Evolutionary conservation across 805 yeast genomes (phyloP).

Genomic region (Saccharomyces kudriavzevii): DNA sequence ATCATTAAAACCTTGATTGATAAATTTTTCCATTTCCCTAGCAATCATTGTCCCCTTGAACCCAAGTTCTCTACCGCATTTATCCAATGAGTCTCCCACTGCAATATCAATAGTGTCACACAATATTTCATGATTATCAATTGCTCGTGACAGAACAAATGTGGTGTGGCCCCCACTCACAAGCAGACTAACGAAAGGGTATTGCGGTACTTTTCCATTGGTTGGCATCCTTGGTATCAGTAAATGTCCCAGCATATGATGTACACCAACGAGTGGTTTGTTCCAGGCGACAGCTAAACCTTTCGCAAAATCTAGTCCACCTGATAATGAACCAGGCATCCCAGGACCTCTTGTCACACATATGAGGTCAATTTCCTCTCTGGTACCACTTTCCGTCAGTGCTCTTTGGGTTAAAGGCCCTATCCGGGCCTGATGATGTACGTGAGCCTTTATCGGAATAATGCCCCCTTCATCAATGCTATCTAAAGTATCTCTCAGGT

Average conservation of each 20-base stretch:
- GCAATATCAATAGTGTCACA: constrained; percentile 81
- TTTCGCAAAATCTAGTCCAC: constrained; percentile 76
- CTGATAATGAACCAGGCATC: constrained; percentile 79
- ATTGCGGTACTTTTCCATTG: constrained; percentile 39
- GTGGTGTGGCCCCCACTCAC: constrained; percentile 95
- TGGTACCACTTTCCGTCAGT: constrained; percentile 17
- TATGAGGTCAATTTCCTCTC: constrained; percentile 44
- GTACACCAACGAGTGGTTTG: constrained; percentile 78
- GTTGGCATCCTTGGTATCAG: constrained; percentile 50
- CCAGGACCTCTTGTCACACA: constrained; percentile 97
- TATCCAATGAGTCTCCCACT: constrained; percentile 87
- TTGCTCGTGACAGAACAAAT: constrained; percentile 57
- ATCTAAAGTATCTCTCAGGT: constrained; percentile 57
- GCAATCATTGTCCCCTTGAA: constrained; percentile 79
- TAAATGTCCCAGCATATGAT: constrained; percentile 93
- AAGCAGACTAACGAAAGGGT: constrained; percentile 67
- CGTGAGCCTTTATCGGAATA: constrained; percentile 75
- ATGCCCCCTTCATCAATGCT: constrained; percentile 72
- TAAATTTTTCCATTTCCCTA: constrained; percentile 60
- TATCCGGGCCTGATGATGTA: constrained; percentile 60
- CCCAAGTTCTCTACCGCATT: constrained; percentile 82
- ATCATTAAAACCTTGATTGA: constrained; percentile 12
- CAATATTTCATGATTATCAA: constrained; percentile 62
- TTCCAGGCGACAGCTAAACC: constrained; percentile 76
- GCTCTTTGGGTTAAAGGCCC: constrained; percentile 44